These are phyloP conservation scores for Sporisorium reilianum DNA, from an alignment of 1,284 basidiomycete genomes.

Conservation along the genomic window DNA sequence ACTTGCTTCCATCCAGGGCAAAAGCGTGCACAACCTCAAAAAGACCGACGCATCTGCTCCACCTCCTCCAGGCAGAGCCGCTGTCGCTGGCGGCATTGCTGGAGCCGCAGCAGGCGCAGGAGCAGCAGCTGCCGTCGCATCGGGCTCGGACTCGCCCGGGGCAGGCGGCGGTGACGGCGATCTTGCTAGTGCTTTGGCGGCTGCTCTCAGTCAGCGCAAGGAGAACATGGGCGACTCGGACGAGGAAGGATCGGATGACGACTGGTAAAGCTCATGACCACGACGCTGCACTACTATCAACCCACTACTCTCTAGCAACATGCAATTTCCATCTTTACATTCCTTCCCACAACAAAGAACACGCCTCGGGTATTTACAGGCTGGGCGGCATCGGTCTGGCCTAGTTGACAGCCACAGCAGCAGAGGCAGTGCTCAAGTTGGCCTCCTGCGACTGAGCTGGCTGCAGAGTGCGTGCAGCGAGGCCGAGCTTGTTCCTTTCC, in stretches of 20 bases:
- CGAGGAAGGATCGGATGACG: slow-evolving; percentile 79
- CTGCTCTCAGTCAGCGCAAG: slow-evolving; percentile 81
- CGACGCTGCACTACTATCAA: not conserved
- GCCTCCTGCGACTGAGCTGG: not conserved
- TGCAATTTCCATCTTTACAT: not conserved
- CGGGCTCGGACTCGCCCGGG: slow-evolving; percentile 21
- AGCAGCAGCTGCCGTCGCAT: slow-evolving; percentile 24
- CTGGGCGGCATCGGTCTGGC: not conserved
- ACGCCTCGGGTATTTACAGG: not conserved
- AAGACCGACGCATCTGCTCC: slow-evolving; percentile 73
- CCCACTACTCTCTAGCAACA: not conserved
- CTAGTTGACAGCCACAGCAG: slow-evolving; percentile 15
- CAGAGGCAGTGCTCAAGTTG: slow-evolving; percentile 1
- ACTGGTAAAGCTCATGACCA: slow-evolving; percentile 51
- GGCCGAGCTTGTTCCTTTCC: slow-evolving; percentile 36
- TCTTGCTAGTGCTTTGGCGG: slow-evolving; percentile 77
- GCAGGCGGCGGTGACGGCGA: slow-evolving; percentile 72
- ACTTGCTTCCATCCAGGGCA: slow-evolving; percentile 78
- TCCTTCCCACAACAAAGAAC: not conserved
- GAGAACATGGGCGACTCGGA: slow-evolving; percentile 89
- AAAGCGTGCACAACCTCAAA: slow-evolving; percentile 78
- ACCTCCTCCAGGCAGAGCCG: slow-evolving; percentile 31
- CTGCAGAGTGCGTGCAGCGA: slow-evolving; percentile 4
- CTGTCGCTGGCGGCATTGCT: slow-evolving; percentile 24
- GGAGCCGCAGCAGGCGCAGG: slow-evolving; percentile 44